Evolutionary conservation across 208 protist genomes (phyloP).

Genomic region (Crithidia expoeki): DNA sequence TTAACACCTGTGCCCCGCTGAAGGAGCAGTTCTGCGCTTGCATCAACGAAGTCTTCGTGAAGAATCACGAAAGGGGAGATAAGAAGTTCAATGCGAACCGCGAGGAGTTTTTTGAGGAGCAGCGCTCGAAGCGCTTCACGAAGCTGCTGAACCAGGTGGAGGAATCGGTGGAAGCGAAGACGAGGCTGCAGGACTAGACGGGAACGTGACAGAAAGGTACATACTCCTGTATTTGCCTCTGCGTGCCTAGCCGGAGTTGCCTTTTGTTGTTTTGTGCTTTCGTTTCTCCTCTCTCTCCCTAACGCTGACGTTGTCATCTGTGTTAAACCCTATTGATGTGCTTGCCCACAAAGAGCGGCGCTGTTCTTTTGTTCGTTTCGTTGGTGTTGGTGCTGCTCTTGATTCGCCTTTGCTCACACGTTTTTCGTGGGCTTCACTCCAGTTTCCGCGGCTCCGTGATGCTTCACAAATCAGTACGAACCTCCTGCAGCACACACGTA

Average conservation of each 20-base stretch:
- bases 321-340: no score
- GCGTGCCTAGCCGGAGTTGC: background rate
- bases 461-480: conserved; percentile 3
- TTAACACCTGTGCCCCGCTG: conserved; percentile 82
- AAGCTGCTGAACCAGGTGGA: conserved; percentile 69
- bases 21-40: conserved; percentile 88
- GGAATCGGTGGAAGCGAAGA: conserved; percentile 62
- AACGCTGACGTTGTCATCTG: no score
- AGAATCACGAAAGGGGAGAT: conserved; percentile 78
- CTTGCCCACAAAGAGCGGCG: no score
- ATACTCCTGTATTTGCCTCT: conserved; percentile 12
- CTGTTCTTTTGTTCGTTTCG: no score
- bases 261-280: background rate
- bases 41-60: conserved; percentile 87
- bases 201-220: no score
- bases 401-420: conserved; percentile 9
- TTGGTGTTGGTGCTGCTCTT: conserved; percentile 20
- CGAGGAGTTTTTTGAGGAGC: conserved; percentile 64
- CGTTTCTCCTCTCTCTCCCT: no score
- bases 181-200: conserved; percentile 79
- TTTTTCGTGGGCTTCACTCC: no score
- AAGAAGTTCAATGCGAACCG: conserved; percentile 81
- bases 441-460: background rate
- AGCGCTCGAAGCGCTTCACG: conserved; percentile 58
- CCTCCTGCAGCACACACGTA: no score